Base-by-base conservation (phyloP, 352 stramenopile species). In the Lagenidium sp. region DNA sequence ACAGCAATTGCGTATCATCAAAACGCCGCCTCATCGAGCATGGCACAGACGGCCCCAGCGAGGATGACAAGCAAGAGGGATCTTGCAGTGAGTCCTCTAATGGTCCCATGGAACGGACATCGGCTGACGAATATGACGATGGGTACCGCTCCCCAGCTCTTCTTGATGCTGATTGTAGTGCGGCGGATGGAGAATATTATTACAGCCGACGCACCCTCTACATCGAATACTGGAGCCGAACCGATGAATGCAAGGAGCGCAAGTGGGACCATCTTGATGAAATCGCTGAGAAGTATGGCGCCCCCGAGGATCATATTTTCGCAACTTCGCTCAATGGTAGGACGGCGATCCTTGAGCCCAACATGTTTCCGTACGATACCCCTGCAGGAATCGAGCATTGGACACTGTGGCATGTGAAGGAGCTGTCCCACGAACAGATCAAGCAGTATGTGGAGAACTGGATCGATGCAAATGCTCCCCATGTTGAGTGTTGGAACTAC, bases 301-400 rank as follows among this genome's bases (percentile, higher is more conserved):
- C 57, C 15, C 60, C 76, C 23, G 81, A 93, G 57, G 81, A 91
- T 25, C 78, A 90, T 44, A 93, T 93, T 36, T 90, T 82, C 45
- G 62, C 62, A 18, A 93, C 81, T 20, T 83, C 76, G 45, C 59
- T 92, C 48, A 82, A 82, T 53, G 66, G 71, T 82, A 82, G 74
- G 61, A 86, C 65, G 50, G 74, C 80, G 41, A 85, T 62, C 47
- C 62, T 93, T 56, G 81, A 93, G 52, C 81, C 81, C 29, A 93
- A 93, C 41, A 93, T 93, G 81, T 93, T 93, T 78, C 81, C 81
- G 21, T 93, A 93, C 78, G 63, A 85, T 54, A 93, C 81, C 36
- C 81, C 81, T 47, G 64, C 68, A 75, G 81, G 78, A 57, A 93
- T 93, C 51, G 78, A 91, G 56, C 81, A 93, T 60, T 93, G 77